These are phyloP conservation scores for Leonotis leonurus DNA, from an alignment of 257 asterid species.

Conservation along the genomic window DNA sequence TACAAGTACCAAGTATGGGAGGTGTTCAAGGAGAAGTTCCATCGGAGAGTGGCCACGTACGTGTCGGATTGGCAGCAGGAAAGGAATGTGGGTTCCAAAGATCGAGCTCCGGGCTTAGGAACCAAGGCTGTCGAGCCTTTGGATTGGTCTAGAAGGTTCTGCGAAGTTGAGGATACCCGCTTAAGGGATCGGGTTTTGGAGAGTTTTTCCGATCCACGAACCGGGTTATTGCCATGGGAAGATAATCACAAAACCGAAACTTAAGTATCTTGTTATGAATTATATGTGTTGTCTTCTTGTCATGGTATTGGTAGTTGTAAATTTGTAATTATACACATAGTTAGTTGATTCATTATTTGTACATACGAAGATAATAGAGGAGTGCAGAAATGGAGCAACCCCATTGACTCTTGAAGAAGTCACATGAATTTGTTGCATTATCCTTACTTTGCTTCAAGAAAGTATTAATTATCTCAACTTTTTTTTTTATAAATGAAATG, in stretches of 20 bases:
- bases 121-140: constrained; percentile 61
- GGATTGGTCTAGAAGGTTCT: constrained; percentile 57
- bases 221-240: constrained; percentile 65
- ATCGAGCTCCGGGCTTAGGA: constrained; percentile 73
- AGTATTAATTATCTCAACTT: too few relatives aligned
- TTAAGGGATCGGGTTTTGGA: constrained; percentile 34
- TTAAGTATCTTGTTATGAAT: background rate
- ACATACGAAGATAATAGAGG: background rate
- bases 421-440: background rate
- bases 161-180: constrained; percentile 58
- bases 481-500: too few relatives aligned
- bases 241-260: background rate
- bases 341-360: constrained; percentile 9
- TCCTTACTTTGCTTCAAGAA: background rate
- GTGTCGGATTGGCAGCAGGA: constrained; percentile 79
- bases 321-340: background rate
- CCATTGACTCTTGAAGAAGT: background rate
- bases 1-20: constrained; percentile 88
- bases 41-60: constrained; percentile 66
- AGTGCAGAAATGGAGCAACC: background rate
- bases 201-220: constrained; percentile 28
- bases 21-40: constrained; percentile 70
- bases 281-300: background rate
- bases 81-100: constrained; percentile 53
- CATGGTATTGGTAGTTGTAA: background rate